phyloP scores from a whole-genome alignment of 2,329 filamentous ascomycete species.

The Cladosporium sp. region DNA sequence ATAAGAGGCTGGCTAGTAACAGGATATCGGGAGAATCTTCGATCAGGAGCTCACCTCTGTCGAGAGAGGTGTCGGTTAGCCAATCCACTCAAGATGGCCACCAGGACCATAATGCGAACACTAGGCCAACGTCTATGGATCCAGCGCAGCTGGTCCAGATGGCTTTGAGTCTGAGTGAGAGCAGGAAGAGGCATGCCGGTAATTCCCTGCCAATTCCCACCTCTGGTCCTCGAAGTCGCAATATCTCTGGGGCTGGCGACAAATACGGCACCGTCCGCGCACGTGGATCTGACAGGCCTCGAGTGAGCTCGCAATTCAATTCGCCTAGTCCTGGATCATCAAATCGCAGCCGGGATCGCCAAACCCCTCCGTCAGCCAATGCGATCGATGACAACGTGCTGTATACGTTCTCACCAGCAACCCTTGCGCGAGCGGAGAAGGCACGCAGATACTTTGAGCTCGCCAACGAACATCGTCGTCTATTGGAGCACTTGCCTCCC shows the following conservation, averaged over 20 bases:
- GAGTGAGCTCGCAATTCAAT: slow-evolving; percentile 2
- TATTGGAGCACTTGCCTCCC: slow-evolving; percentile 75
- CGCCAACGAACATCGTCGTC: slow-evolving; percentile 73
- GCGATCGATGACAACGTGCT: slow-evolving; percentile 39
- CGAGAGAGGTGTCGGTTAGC: slow-evolving; percentile 20
- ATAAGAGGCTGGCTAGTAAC: slow-evolving; percentile 13
- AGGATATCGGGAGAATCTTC: slow-evolving; percentile 25
- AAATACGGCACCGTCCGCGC: slow-evolving; percentile 22
- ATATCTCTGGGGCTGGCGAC: slow-evolving; percentile 6
- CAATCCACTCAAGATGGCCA: slow-evolving; percentile 1
- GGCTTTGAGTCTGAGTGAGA: slow-evolving; percentile 83
- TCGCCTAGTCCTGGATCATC: slow-evolving; percentile 2
- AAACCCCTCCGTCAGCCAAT: not conserved
- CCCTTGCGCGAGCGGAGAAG: slow-evolving; percentile 74
- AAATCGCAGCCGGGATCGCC: slow-evolving; percentile 1
- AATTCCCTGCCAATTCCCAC: slow-evolving; percentile 50
- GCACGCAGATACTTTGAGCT: slow-evolving; percentile 82
- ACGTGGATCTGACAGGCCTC: slow-evolving; percentile 23
- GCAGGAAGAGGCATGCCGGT: slow-evolving; percentile 59
- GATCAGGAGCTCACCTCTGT: slow-evolving; percentile 25
- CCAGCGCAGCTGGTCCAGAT: slow-evolving; percentile 88
- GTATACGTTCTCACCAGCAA: slow-evolving; percentile 72
- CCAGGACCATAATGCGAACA: not conserved
- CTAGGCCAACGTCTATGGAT: slow-evolving; percentile 57
- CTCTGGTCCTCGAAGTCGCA: not conserved